phyloP scores from a whole-genome alignment of 192 early-diverging fungal species.

The Funneliformis geosporum region DNA sequence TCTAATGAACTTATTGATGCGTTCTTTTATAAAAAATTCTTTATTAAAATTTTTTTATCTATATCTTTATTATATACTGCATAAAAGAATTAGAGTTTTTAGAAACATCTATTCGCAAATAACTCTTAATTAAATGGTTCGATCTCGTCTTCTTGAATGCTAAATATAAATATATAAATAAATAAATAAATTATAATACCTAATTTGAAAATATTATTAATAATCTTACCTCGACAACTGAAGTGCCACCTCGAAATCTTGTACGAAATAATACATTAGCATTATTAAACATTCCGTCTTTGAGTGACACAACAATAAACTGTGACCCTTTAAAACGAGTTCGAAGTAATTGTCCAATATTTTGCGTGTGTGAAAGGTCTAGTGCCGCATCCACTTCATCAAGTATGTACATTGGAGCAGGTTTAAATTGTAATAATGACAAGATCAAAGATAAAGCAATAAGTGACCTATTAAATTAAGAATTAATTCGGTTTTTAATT shows the following conservation, averaged over 20 bases:
- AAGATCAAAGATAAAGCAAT: slow-evolving; percentile 96
- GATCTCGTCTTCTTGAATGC: too few species aligned
- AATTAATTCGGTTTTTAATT: slow-evolving; percentile 25
- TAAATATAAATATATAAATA: too few species aligned
- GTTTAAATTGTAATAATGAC: slow-evolving; percentile 96
- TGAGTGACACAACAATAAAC: slow-evolving; percentile 97
- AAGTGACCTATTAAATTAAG: slow-evolving; percentile 65
- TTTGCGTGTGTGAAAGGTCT: slow-evolving; percentile 97
- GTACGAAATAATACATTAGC: slow-evolving; percentile 96
- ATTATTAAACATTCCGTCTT: slow-evolving; percentile 99
- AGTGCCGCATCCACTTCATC: slow-evolving; percentile 99
- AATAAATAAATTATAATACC: background rate
- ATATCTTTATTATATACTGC: too few species aligned
- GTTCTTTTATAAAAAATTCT: too few species aligned
- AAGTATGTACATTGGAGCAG: slow-evolving; percentile 99
- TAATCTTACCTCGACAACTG: slow-evolving; percentile 75
- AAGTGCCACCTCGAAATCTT: slow-evolving; percentile 92
- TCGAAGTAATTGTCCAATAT: slow-evolving; percentile 92
- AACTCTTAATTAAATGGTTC: too few species aligned
- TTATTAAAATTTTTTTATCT: too few species aligned
- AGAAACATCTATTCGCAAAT: too few species aligned
- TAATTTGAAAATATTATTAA: background rate
- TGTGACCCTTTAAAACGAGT: slow-evolving; percentile 95
- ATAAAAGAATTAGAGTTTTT: too few species aligned
- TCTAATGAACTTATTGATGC: too few species aligned